These are phyloP conservation scores for Fusarium illudens DNA, from an alignment of 2,329 filamentous ascomycete species.

Conservation along the genomic window DNA sequence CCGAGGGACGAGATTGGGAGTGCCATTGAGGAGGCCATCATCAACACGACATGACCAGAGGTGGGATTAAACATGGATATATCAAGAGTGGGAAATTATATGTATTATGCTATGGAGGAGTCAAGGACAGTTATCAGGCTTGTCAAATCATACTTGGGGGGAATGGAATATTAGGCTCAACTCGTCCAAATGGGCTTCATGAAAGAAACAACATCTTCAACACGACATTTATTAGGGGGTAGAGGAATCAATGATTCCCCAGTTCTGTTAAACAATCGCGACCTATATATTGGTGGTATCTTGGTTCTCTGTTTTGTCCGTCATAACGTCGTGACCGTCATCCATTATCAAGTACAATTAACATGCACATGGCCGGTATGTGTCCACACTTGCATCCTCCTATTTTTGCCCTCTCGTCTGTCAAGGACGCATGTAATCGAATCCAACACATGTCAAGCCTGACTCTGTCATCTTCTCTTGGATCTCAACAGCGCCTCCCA, in stretches of 20 bases:
- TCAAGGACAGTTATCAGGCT: no score
- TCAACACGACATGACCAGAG: conserved; percentile 2
- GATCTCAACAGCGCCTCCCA: conserved; percentile 40
- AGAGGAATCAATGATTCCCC: conserved; percentile 11
- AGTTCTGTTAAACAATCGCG: conserved; percentile 14
- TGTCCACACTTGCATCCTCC: background rate
- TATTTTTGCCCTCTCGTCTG: background rate
- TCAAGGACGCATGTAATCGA: background rate
- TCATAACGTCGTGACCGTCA: conserved; percentile 40
- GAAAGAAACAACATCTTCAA: background rate
- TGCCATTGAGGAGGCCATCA: conserved; percentile 38
- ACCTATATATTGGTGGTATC: conserved; percentile 36
- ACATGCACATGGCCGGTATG: background rate
- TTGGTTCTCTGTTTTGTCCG: conserved; percentile 13
- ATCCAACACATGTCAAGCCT: background rate
- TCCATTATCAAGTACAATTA: conserved; percentile 23
- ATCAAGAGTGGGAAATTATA: background rate
- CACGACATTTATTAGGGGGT: background rate
- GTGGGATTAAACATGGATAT: background rate
- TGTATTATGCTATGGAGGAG: background rate
- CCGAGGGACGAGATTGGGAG: conserved; percentile 38
- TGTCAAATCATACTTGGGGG: background rate
- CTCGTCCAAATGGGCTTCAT: background rate
- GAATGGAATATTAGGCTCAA: background rate
- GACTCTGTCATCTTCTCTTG: conserved; percentile 27